phyloP scores from a whole-genome alignment of 495 filamentous ascomycete genomes.

The Neurospora intermedia region DNA sequence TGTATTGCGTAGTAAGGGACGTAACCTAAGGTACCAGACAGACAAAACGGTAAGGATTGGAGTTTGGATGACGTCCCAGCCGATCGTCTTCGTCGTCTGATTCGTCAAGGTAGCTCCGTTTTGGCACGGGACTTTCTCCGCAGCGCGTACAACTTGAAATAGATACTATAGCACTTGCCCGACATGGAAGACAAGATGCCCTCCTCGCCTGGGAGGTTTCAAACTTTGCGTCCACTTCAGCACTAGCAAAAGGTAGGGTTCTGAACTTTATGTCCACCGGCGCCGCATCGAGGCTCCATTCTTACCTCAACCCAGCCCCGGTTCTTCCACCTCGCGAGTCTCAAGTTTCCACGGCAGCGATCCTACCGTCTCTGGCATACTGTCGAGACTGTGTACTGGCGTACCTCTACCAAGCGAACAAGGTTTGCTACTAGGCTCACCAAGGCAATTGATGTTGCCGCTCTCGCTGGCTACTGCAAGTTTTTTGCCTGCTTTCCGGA shows the following conservation, averaged over 20 bases:
- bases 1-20: not conserved
- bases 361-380: not conserved
- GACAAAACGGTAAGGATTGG: not conserved
- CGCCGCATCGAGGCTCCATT: not conserved
- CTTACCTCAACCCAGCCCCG: not conserved
- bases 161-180: not conserved
- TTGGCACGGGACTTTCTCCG: not conserved
- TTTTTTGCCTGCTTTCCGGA: not conserved
- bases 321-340: not conserved
- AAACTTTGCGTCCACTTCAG: not conserved
- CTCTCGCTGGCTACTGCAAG: not conserved
- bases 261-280: not conserved
- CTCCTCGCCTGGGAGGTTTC: not conserved
- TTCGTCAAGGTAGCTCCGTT: not conserved
- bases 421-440: not conserved
- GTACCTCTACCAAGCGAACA: not conserved
- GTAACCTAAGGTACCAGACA: not conserved
- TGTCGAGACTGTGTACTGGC: not conserved
- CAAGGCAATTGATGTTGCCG: not conserved
- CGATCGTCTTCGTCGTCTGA: not conserved
- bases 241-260: not conserved
- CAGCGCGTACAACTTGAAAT: not conserved
- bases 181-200: not conserved
- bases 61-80: not conserved
- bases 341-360: not conserved